Evolutionary conservation across 257 asterid genomes (phyloP), one percentile per base, ranked within the genome.

Genomic region (Primulina tabacum): DNA sequence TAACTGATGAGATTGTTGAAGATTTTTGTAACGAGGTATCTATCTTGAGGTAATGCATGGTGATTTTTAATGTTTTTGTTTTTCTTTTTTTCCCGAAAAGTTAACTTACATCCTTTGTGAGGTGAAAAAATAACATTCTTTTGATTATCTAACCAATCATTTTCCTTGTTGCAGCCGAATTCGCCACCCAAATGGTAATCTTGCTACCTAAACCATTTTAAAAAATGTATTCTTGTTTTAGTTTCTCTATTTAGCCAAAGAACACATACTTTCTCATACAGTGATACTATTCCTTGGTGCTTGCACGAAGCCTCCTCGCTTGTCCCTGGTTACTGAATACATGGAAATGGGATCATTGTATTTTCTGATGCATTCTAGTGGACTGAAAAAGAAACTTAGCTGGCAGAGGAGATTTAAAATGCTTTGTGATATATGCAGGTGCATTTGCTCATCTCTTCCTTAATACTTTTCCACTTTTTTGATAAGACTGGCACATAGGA

Each of bases 301-400:
- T 68, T 92, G 98, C 78, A 89, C 92, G 47, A 80, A 80, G 74
- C 97, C 98, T 63, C 97, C 97, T 8, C 97, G 86, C 64, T 86
- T 92, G 62, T 92, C 98, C 76, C 64, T 92, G 77, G 87, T 89
- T 64, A 92, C 97, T 3, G 97, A 92, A 73, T 89, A 83, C 70
- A 89, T 92, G 98, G 97, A 92, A 76, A 85, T 89, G 98, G 96
- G 98, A 64, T 89, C 98, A 47, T 79, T 92, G 52, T 89, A 92
- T 79, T 86, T 82, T 82, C 83, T 92, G 68, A 89, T 92, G 84
- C 98, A 89, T 43, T 82, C 84, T 67, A 88, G 96, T 79, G 92
- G 90, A 62, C 85, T 88, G 73, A 92, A 84, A 72, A 92, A 92
- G 85, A 92, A 85, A 84, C 94, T 92, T 73, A 92, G 89, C 84